Evolutionary conservation across 2,329 filamentous ascomycete species (phyloP), one percentile per base, ranked within the genome.

Genomic region (Penicillium sumatraense): DNA sequence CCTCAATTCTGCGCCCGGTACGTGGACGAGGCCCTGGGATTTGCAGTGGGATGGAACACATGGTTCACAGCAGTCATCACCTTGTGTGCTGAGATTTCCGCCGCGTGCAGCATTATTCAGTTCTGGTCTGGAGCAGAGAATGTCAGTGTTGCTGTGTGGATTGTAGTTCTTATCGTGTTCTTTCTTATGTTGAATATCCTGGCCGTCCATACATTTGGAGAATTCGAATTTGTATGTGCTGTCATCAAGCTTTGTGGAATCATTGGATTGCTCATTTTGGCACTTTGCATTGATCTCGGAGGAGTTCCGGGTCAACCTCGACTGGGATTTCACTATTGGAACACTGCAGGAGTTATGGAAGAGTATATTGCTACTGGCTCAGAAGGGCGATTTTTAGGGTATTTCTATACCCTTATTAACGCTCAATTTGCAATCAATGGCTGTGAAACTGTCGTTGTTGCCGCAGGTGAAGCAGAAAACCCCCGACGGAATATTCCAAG

Each of bases 401-500:
- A 23, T 9, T 40, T 40, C 13, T 21, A 21, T 13, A 40, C 36
- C 3, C 14, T 44, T 4, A 44, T 26, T 29, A 16, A 41, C 10
- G 26, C 38, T 24, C 38, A 41, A 24, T 93, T 93, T 63, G 89
- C 90, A 51, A 93, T 90, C 69, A 81, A 91, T 3, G 89, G 42
- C 55, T 89, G 89, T 2, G 89, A 92, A 68, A 78, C 91, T 36
- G 87, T 91, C 47, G 89, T 89, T 75, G 88, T 92, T 13, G 92
- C 89, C 0, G 88, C 90, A 29, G 89, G 87, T 50, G 89, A 92
- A 73, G 89, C 89, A 0, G 87, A 91, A 75, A 92, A 92, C 75
- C 90, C 90, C 1, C 86, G 89, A 68, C 85, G 84, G 72, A 89
- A 86, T 14, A 87, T 93, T 58, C 90, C 90, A 5, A 84, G 86